A percentile compares a stretch with the other conserved stretches of the same genome.
Conservation (phyloP, 2,329 filamentous ascomycete genomes). For the Fusarium brachygibbosum region DNA sequence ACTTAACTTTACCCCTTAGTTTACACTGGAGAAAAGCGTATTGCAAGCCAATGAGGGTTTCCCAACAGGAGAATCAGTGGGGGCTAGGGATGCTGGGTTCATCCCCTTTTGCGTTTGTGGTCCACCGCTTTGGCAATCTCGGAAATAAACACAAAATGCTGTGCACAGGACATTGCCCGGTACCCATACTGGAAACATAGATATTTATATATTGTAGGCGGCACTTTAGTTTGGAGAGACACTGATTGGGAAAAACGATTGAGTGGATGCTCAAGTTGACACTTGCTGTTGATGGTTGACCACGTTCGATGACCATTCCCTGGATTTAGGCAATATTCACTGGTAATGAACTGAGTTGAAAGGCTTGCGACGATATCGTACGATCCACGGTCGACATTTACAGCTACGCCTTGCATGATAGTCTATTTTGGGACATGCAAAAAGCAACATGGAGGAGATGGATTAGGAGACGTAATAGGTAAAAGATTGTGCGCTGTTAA, state of each 20-base stretch:
- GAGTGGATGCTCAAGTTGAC: no score
- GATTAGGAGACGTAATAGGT: no score
- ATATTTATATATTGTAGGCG: neutral
- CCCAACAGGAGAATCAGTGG: constrained; percentile 12
- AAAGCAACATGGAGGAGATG: neutral
- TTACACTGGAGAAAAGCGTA: neutral
- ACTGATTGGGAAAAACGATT: no score
- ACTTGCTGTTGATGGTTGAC: neutral
- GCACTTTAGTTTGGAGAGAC: neutral
- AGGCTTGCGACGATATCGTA: neutral
- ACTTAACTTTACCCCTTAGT: constrained; percentile 26
- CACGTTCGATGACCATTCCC: neutral
- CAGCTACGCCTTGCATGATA: neutral
- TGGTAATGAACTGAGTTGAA: neutral
- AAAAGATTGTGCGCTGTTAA: neutral
- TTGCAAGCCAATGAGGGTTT: constrained; percentile 10
- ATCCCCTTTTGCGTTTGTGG: constrained; percentile 9
- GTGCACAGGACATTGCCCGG: neutral
- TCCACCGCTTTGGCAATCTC: constrained; percentile 24
- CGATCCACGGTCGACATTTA: neutral
- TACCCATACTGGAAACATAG: no score
- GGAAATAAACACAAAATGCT: constrained; percentile 16
- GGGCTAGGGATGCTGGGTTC: neutral
- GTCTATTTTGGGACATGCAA: neutral
- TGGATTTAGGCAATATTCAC: no score